Evolutionary conservation across 2,329 filamentous ascomycete genomes (phyloP), one percentile per base, ranked within the genome.

Genomic region (Trichoderma guizhouense): DNA sequence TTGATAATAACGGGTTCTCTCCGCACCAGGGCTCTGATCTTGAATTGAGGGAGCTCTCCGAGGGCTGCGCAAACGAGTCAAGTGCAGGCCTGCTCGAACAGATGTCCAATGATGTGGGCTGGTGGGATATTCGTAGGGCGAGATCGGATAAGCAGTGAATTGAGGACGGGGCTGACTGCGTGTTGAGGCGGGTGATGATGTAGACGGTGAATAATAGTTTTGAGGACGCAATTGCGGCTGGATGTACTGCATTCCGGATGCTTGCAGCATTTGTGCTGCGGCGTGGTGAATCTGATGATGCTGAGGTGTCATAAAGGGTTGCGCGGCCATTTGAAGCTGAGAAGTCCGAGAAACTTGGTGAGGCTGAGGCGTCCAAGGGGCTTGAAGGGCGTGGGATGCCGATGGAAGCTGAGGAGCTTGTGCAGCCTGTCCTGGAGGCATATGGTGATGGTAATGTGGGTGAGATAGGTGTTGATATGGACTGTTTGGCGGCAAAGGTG

Each of bases 1-100:
- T 73, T 91, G 89, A 76, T 91, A 93, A 66, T 87, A 81, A 6
- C 82, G 82, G 73, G 81, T 81, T 7, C 69, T 65, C 9, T 71
- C 58, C 2, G 73, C 72, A 43, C 39, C 14, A 6, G 28, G 30
- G 6, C 60, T 30, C 21, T 3, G 26, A 21, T n/a, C 28, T n/a
- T n/a, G 55, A 7, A 71, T 71, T n/a, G 63, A 39, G 7, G 82
- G 78, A n/a, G 82, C 76, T 63, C 86, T 82, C 51, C 78, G 81
- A 3, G 87, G 87, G 73, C 87, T 89, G 24, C 85, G 82, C 15
- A 84, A 75, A 36, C 81, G 77, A n/a, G 81, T 79, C 71, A 87
- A 82, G 66, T 88, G 86, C 15, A 88, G 79, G 6, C 84, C 80
- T 72, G 79, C 80, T 53, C 81, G 74, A 14, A 86, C 62, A 2